These are phyloP conservation scores for Taphrina wiesneri DNA, from an alignment of 1,139 yeast species.

Conservation along the genomic window DNA sequence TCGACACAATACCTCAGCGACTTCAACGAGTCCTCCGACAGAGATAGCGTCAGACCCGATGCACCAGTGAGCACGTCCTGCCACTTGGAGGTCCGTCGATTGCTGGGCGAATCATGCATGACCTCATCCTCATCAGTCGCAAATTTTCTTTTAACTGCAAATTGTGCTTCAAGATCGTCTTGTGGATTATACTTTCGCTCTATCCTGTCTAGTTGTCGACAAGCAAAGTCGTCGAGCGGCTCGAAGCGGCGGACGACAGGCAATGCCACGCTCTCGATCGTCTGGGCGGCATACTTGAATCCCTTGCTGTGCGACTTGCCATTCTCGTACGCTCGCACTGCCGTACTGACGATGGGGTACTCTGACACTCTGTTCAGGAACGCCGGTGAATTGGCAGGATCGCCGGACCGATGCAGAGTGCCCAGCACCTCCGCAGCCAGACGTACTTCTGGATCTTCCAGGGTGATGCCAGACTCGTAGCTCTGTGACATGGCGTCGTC, in stretches of 20 bases:
- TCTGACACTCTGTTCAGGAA: conserved; percentile 49
- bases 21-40: conserved; percentile 67
- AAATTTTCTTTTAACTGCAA: background rate
- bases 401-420: conserved; percentile 35
- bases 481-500: conserved; percentile 38
- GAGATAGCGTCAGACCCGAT: conserved; percentile 49
- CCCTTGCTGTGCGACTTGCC: conserved; percentile 59
- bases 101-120: background rate
- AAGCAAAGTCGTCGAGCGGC: conserved; percentile 43
- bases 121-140: background rate
- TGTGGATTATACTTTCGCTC: conserved; percentile 8
- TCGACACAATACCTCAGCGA: conserved; percentile 72
- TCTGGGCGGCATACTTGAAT: conserved; percentile 66
- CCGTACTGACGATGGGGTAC: conserved; percentile 59
- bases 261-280: conserved; percentile 62
- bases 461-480: conserved; percentile 39
- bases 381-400: conserved; percentile 5
- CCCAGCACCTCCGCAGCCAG: conserved; percentile 40
- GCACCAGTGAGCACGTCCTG: conserved; percentile 49
- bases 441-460: conserved; percentile 40
- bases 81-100: conserved; percentile 40
- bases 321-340: conserved; percentile 60
- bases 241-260: conserved; percentile 54
- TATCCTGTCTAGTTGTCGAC: conserved; percentile 42
- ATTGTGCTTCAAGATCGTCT: conserved; percentile 15